Evolutionary conservation across 306 rosid genomes (phyloP).

Genomic region (Dryas drummondii): DNA sequence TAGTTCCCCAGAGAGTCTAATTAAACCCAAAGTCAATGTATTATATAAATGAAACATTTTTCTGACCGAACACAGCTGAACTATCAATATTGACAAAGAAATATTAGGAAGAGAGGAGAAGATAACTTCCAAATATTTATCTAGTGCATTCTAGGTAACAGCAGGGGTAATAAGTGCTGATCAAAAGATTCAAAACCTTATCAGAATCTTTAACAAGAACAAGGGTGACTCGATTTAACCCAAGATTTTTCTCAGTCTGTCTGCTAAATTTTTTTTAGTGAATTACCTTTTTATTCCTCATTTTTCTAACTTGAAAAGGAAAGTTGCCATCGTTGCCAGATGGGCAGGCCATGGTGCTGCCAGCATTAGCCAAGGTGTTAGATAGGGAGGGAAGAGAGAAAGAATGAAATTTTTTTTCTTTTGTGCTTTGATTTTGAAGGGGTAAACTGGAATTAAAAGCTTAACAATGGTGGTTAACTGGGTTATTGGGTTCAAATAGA

Average conservation of each 20-base stretch:
- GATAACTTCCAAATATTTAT: neutral
- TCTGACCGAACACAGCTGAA: neutral
- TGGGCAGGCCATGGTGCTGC: neutral
- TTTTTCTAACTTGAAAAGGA: neutral
- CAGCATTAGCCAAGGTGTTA: neutral
- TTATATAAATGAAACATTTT: neutral
- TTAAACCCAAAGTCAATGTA: neutral
- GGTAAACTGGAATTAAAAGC: neutral
- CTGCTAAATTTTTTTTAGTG: no score
- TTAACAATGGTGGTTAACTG: neutral
- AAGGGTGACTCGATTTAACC: no score
- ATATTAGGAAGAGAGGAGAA: neutral
- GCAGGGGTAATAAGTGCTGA: neutral
- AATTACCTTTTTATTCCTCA: neutral
- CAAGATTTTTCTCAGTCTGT: no score
- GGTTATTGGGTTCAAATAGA: neutral
- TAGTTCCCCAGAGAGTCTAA: neutral
- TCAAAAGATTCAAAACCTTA: no score
- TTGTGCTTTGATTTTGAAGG: neutral
- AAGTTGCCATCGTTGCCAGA: neutral
- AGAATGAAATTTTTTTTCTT: neutral
- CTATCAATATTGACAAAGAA: neutral
- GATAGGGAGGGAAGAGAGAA: neutral
- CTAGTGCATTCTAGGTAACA: neutral
- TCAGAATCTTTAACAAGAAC: no score